These are phyloP conservation scores for Alectoria sarmentosa DNA, from an alignment of 495 filamentous ascomycete species.

Conservation along the genomic window DNA sequence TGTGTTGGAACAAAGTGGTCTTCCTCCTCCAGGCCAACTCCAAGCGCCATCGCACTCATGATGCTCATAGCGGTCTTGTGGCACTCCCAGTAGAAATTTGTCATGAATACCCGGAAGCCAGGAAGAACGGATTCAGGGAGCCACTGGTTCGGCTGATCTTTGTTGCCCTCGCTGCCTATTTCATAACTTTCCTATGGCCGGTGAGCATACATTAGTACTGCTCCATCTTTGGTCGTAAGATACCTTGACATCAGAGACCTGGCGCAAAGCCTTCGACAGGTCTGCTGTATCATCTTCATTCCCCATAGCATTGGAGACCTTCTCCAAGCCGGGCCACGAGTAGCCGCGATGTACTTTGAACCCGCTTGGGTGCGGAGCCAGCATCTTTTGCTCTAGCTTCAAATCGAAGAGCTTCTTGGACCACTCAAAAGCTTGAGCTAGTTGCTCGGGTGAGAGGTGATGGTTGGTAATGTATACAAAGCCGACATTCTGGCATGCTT, in stretches of 20 bases:
- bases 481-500: slow-evolving; percentile 50
- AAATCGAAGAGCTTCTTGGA: slow-evolving; percentile 43
- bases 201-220: not conserved
- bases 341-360: slow-evolving; percentile 55
- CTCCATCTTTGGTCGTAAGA: not conserved
- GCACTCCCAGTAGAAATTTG: slow-evolving; percentile 49
- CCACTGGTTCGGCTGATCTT: slow-evolving; percentile 58
- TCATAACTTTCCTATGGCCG: slow-evolving; percentile 55
- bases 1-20: slow-evolving; percentile 47
- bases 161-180: slow-evolving; percentile 52
- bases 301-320: slow-evolving; percentile 54
- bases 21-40: slow-evolving; percentile 46
- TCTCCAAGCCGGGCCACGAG: slow-evolving; percentile 58
- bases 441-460: slow-evolving; percentile 36
- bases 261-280: slow-evolving; percentile 32
- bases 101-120: slow-evolving; percentile 54
- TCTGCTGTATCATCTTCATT: slow-evolving; percentile 35
- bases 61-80: slow-evolving; percentile 40
- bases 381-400: slow-evolving; percentile 39
- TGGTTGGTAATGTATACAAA: slow-evolving; percentile 55
- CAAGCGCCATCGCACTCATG: slow-evolving; percentile 45
- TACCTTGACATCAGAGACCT: slow-evolving; percentile 40
- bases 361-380: slow-evolving; percentile 56
- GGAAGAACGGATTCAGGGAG: slow-evolving; percentile 50
- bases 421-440: slow-evolving; percentile 50